These are phyloP conservation scores for Cyanodermella asteris DNA, from an alignment of 2,329 filamentous ascomycete species.

Conservation along the genomic window DNA sequence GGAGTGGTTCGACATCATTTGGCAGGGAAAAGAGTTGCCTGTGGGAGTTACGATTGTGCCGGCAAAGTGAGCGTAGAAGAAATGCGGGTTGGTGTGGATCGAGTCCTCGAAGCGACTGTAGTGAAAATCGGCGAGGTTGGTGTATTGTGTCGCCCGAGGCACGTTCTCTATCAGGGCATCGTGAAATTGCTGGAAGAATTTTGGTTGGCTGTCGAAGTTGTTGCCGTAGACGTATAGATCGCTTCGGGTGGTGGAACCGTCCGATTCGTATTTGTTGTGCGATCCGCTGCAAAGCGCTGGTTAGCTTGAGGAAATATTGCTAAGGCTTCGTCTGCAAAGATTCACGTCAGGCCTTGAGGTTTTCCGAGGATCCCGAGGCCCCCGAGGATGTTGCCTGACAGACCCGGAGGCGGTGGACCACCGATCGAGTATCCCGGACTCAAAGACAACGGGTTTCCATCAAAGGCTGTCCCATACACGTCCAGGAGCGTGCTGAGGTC, in stretches of 20 bases:
- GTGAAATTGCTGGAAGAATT: conserved; percentile 28
- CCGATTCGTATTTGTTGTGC: conserved; percentile 10
- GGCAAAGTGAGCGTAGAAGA: conserved; percentile 32
- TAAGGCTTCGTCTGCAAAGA: too few relatives aligned
- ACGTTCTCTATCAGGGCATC: conserved; percentile 18
- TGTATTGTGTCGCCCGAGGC: conserved; percentile 15
- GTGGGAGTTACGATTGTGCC: conserved; percentile 28
- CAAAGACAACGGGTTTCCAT: conserved; percentile 9
- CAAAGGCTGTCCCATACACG: conserved; percentile 12
- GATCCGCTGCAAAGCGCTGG: too few relatives aligned
- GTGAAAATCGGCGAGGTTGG: conserved; percentile 6
- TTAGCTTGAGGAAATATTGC: too few relatives aligned
- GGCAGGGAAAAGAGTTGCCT: conserved; percentile 23
- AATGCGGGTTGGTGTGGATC: conserved; percentile 28
- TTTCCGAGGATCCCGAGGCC: conserved; percentile 7
- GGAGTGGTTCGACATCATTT: conserved; percentile 24
- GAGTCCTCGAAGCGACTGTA: conserved; percentile 23
- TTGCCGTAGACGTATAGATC: conserved; percentile 17
- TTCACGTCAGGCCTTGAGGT: conserved; percentile 1
- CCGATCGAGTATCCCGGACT: conserved; percentile 9
- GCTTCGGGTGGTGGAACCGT: conserved; percentile 9
- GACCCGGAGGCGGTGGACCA: conserved; percentile 8
- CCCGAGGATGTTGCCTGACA: too few relatives aligned
- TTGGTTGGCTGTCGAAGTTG: conserved; percentile 28
- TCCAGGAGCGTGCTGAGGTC: conserved; percentile 17